phyloP scores from a whole-genome alignment of 352 stramenopile species.

The Globisporangium camurandrum region DNA sequence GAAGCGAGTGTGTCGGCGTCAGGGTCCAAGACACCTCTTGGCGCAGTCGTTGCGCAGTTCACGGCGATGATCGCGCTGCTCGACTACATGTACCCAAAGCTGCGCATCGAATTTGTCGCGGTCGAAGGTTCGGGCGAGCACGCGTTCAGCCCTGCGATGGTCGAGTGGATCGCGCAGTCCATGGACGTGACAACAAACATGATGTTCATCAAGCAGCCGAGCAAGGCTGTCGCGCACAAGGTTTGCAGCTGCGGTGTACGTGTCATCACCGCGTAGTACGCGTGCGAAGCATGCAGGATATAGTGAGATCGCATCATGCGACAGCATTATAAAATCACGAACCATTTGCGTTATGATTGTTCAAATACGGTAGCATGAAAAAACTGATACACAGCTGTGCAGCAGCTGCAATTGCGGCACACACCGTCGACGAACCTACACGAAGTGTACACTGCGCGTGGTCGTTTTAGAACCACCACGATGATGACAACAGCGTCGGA shows the following conservation, averaged over 20 bases:
- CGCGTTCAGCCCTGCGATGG: slow-evolving; percentile 49
- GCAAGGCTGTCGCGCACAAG: slow-evolving; percentile 54
- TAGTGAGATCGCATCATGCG: no score
- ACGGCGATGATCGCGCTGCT: slow-evolving; percentile 46
- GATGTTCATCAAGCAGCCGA: slow-evolving; percentile 87
- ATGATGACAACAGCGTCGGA: no score
- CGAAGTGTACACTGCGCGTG: no score
- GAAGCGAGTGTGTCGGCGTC: not conserved
- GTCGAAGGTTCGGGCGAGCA: slow-evolving; percentile 20
- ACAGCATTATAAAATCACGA: no score
- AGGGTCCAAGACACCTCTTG: slow-evolving; percentile 8
- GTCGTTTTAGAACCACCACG: no score
- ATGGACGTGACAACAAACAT: slow-evolving; percentile 72
- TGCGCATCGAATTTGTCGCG: slow-evolving; percentile 65
- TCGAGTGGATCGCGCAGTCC: slow-evolving; percentile 63
- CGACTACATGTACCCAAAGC: slow-evolving; percentile 84
- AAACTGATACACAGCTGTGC: no score
- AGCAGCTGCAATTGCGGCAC: no score
- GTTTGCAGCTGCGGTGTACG: slow-evolving; percentile 63
- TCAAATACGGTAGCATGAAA: no score
- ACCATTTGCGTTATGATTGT: no score
- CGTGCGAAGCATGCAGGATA: no score
- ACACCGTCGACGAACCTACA: no score
- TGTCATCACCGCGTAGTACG: slow-evolving; percentile 76
- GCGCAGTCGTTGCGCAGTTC: slow-evolving; percentile 16